Conservation (phyloP, 805 yeast species). For the Saccharomycopsis schoenii region DNA sequence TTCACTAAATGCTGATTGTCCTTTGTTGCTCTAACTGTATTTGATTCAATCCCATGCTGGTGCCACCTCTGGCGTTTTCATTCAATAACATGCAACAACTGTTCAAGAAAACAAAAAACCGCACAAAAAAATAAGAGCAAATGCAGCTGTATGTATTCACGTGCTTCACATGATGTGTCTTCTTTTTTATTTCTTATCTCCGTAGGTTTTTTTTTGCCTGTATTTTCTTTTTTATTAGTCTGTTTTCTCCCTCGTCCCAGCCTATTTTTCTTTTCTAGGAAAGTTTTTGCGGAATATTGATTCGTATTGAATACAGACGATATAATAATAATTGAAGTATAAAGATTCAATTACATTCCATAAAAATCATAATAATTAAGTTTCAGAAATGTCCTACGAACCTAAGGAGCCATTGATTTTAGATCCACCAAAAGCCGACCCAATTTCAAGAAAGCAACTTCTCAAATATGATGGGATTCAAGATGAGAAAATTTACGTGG, state of each 20-base stretch:
- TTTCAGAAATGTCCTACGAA: constrained; percentile 21
- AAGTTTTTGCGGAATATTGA: background rate
- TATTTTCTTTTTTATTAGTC: too few species aligned
- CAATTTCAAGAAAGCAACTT: constrained; percentile 34
- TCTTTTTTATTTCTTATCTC: background rate
- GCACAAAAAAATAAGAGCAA: background rate
- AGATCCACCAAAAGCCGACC: constrained; percentile 40
- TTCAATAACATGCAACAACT: background rate
- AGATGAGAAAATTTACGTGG: constrained; percentile 50
- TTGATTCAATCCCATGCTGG: too few species aligned
- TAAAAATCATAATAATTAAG: too few species aligned
- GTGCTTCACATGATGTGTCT: background rate
- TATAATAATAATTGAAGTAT: too few species aligned
- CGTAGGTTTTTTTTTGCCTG: background rate
- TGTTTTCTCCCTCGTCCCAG: background rate
- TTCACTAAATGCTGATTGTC: too few species aligned
- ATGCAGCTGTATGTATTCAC: background rate
- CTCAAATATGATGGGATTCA: constrained; percentile 36
- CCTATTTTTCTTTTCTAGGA: background rate
- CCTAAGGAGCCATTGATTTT: constrained; percentile 47
- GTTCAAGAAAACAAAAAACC: background rate
- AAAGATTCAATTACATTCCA: too few species aligned
- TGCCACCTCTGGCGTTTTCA: background rate
- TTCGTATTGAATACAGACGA: background rate
- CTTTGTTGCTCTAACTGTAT: too few species aligned